Percentiles rank a stretch among this genome's conserved stretches.
Evolutionary conservation across 2,329 filamentous ascomycete genomes (phyloP).

Genomic region (Graphilbum sp.): DNA sequence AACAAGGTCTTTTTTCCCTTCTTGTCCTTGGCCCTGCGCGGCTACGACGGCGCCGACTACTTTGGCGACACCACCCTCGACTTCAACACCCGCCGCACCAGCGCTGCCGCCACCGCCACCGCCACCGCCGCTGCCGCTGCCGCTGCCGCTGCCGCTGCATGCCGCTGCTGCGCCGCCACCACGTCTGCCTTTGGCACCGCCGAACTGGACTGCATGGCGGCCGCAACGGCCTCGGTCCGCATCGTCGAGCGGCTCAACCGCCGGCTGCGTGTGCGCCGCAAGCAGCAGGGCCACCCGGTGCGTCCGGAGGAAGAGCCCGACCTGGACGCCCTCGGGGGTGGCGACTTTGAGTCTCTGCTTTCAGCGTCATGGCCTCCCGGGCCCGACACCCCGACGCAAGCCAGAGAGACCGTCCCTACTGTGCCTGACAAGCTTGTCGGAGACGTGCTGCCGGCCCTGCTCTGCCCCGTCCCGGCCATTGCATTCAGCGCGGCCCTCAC

Average conservation of each 20-base stretch:
- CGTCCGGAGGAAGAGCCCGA: not conserved
- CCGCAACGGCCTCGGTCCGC: not conserved
- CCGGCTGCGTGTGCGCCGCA: not conserved
- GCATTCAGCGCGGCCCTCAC: not conserved
- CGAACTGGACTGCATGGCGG: constrained; percentile 1
- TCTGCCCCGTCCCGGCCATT: not conserved
- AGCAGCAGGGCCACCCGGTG: not conserved
- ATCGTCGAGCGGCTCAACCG: not conserved
- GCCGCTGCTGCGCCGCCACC: not conserved
- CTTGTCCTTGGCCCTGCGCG: not conserved
- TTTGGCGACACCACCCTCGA: not conserved
- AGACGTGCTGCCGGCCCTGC: not conserved
- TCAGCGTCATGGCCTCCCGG: no score
- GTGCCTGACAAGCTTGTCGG: no score
- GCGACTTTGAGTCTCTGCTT: not conserved
- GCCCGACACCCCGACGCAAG: no score
- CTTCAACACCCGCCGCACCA: not conserved
- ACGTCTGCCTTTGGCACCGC: not conserved
- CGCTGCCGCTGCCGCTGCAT: not conserved
- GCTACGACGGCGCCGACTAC: not conserved
- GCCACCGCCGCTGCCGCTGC: not conserved
- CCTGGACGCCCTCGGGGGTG: not conserved
- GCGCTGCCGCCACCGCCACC: not conserved
- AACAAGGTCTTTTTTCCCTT: not conserved
- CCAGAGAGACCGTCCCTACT: no score